Conservation (phyloP, 139 green algal species). For the Marvania coccoides region DNA sequence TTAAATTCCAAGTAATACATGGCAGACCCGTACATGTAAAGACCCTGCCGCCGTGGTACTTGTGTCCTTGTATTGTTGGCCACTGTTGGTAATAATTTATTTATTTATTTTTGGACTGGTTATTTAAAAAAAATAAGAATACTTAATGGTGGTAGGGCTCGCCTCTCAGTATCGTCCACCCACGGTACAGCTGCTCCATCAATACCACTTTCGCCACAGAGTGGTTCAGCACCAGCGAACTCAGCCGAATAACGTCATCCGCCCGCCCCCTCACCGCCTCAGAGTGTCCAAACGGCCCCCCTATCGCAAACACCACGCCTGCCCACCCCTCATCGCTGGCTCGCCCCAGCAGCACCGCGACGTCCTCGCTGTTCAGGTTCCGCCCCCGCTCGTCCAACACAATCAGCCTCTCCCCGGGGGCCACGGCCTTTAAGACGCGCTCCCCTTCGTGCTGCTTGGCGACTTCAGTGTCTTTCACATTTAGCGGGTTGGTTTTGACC, state of each 20-base stretch:
- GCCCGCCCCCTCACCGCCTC: constrained; percentile 35
- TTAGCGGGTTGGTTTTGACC: constrained; percentile 57
- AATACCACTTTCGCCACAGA: constrained; percentile 77
- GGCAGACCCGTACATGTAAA: too few relatives aligned
- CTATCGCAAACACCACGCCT: constrained; percentile 56
- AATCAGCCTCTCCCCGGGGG: constrained; percentile 39
- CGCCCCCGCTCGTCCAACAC: constrained; percentile 62
- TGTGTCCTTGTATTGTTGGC: too few relatives aligned
- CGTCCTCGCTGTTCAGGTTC: constrained; percentile 33
- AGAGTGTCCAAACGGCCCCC: constrained; percentile 68
- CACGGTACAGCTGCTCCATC: constrained; percentile 81
- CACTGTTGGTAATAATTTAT: too few relatives aligned
- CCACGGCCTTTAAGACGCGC: constrained; percentile 39
- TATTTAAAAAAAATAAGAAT: too few relatives aligned
- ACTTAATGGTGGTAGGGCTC: constrained; percentile 83
- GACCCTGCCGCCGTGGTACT: too few relatives aligned
- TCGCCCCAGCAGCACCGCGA: constrained; percentile 51
- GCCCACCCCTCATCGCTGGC: constrained; percentile 25
- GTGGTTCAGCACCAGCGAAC: constrained; percentile 77
- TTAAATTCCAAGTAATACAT: too few relatives aligned
- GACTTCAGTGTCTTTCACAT: constrained; percentile 24
- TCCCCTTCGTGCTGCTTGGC: constrained; percentile 28
- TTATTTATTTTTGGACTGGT: too few relatives aligned
- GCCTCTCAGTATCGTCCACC: constrained; percentile 66
- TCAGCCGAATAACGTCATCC: constrained; percentile 46